Base-by-base conservation (phyloP, 805 yeast genomes). In the Sporopachydermia quercuum region DNA sequence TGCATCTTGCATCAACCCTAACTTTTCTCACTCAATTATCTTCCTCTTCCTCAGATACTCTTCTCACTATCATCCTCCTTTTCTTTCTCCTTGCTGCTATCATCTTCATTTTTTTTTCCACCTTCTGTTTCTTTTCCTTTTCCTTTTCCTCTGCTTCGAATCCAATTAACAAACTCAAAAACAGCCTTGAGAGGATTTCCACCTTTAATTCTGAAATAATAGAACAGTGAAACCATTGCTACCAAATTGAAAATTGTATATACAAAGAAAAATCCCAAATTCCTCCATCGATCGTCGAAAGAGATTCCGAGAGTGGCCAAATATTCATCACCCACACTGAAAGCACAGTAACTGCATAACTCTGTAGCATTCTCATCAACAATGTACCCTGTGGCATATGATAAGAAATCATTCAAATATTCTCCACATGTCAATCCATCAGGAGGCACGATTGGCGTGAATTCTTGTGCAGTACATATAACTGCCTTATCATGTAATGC, bases 401-500 rank as follows among this genome's bases (percentile, higher is more conserved):
- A 44, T 30, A 77, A 48, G 54, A 63, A 78, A 1, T 51, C 43
- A 3, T 49, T 55, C 49, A 74, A 58, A 56, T 65, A 84, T 33
- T 67, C 60, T 5, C 65, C 70, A 59, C 94, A 83, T 2, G 87
- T 78, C 52, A 57, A 55, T 5, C 85, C 85, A 8, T 47, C 42
- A 5, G 81, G 78, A 1, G 83, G 76, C 23, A 60, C 52, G 43
- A 74, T 56, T 39, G 60, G 57, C 23, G 68, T 65, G 51, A 68
- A 60, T 50, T 80, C 89, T 13, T 47, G 45, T 2, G 42, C 45
- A 4, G 57, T 45, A 55, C 87, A 79, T 11, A 43, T 49, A 8
- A 81, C 77, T 30, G 56, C 52, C 45, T 70, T 62, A 33, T 65
- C 68, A 46, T 77, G 77, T 47, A 68, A 59, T 39, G 68, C 63